phyloP scores from a whole-genome alignment of 225 moss, liverwort and hornwort genomes.

The Thuidium tamariscinum region DNA sequence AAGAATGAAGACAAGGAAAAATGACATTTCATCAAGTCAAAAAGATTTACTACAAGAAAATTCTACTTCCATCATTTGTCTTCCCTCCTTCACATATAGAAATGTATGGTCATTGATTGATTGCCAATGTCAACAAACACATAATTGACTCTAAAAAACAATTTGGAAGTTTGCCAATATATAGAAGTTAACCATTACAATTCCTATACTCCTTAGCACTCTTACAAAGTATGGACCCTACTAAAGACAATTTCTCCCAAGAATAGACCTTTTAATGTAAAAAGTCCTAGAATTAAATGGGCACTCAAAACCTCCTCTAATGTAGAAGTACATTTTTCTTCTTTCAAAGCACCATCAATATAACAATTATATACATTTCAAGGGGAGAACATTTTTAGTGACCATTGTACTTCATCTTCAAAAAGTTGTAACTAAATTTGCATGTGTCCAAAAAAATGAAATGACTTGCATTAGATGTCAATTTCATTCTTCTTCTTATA shows the following conservation, averaged over 20 bases:
- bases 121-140: rapidly evolving
- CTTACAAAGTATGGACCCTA: rapidly evolving
- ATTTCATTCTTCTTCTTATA: neutral
- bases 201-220: rapidly evolving
- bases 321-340: neutral
- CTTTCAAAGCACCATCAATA: neutral
- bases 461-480: neutral
- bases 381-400: rapidly evolving
- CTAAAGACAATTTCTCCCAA: neutral
- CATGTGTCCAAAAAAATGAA: no score
- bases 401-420: neutral
- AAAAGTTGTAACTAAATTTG: neutral
- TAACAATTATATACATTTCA: rapidly evolving
- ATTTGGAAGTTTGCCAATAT: rapidly evolving
- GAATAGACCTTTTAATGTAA: neutral
- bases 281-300: rapidly evolving
- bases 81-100: no score
- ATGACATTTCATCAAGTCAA: neutral
- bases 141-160: rapidly evolving
- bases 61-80: neutral
- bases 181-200: neutral
- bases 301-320: neutral
- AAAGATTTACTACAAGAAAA: neutral
- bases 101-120: neutral
- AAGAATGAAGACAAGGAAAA: neutral